Evolutionary conservation across 1,284 basidiomycete species (phyloP), one percentile per base, ranked within the genome.

Genomic region (Naganishia sp.): DNA sequence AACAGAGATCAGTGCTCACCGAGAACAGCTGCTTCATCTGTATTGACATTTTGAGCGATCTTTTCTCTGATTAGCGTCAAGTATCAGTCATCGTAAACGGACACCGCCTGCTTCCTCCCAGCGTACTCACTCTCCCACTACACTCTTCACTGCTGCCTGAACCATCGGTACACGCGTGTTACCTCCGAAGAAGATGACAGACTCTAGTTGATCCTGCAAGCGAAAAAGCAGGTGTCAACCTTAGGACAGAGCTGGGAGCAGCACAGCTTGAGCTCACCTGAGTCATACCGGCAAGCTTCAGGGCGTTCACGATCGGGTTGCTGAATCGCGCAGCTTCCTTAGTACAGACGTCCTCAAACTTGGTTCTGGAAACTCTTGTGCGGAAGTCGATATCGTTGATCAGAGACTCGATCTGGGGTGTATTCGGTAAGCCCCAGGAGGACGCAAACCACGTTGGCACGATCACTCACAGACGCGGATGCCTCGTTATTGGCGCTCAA

Each of bases 21-120:
- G 61, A 99, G 86, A 17, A 97, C 95, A 13, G 90, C 90, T 0
- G 94, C 92, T 82, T 99, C 95, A 77, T 99, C 96, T 0, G 95
- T 90, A 76, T 99, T 99, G 64, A 99, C 92, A 72, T 97, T 97
- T 73, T 90, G 84, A 7, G 93, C 91, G 70, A 96, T 89, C 76
- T 90, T 90, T 65, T 87, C 85, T 53, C 87, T 88, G 69, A 2
- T n/a, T 13, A 11, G 46, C 28, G 43, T 9, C 43, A 57, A 31
- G 6, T 11, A 86, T 69, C 6, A 21, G 35, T 43, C 6, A 42
- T 13, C 39, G 17, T 21, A 17, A 18, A 23, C 18, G 43, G 10
- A 21, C 9, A 13, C 17, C 9, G 25, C 39, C 3, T 15, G 25
- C 23, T 18, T 18, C 39, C 25, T n/a, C 21, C 9, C 21, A 28